Evolutionary conservation across 179 eudicot species (phyloP).

Genomic region (Dionaea muscipula): DNA sequence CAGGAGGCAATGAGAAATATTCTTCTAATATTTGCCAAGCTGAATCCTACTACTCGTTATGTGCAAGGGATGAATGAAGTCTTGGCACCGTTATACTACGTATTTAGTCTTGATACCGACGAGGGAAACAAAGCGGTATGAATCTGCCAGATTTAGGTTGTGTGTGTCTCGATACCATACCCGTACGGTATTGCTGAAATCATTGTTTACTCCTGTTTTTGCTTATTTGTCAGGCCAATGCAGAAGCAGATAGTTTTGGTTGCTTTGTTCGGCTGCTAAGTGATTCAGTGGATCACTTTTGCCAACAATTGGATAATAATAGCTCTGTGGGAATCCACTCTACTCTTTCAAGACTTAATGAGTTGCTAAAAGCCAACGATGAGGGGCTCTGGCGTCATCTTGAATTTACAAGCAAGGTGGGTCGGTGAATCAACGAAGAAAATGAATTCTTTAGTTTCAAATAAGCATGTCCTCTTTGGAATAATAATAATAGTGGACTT

Average conservation of each 20-base stretch:
- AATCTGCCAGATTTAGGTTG: neutral
- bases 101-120: conserved; percentile 44
- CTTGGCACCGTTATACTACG: conserved; percentile 51
- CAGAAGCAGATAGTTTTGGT: conserved; percentile 62
- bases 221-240: conserved; percentile 28
- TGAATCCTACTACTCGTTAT: conserved; percentile 58
- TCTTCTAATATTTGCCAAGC: conserved; percentile 60
- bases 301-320: conserved; percentile 59
- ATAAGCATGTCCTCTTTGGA: no score
- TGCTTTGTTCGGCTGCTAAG: conserved; percentile 57
- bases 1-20: conserved; percentile 68
- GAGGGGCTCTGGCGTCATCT: conserved; percentile 65
- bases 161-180: no score
- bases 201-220: no score
- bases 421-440: conserved; percentile 16
- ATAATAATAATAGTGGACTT: no score
- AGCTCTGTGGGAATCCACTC: conserved; percentile 57
- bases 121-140: conserved; percentile 40
- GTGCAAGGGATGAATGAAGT: conserved; percentile 87
- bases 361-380: conserved; percentile 39
- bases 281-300: conserved; percentile 61
- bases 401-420: conserved; percentile 41
- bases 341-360: conserved; percentile 39
- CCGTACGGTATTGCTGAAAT: no score
- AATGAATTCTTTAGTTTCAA: no score